Evolutionary conservation across 306 rosid genomes (phyloP), one percentile per base, ranked within the genome.

Genomic region (Dalbergia cultrata): DNA sequence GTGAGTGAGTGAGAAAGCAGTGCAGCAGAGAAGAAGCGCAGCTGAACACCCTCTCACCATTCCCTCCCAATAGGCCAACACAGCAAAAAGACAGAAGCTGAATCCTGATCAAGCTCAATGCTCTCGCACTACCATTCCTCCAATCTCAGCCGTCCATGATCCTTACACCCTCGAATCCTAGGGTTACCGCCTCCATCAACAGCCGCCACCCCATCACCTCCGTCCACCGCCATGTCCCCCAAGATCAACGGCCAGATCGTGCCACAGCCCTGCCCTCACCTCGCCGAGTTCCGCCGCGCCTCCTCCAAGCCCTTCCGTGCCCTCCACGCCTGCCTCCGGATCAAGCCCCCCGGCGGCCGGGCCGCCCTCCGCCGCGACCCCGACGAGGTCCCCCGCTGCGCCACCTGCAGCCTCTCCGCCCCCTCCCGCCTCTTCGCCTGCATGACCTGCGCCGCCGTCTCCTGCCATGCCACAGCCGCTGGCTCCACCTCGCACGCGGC

Each of bases 341-440:
- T 92, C 84, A 91, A 87, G 77, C 93, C 95, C 5, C 92, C 91
- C 45, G 89, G 90, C 10, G 97, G 94, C 56, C 93, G 92, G 10
- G 97, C 98, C 52, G 79, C 97, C 73, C 86, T 94, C 84, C 87
- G 95, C 60, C 93, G 98, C 13, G 94, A 92, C 16, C 92, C 95
- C 7, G 8, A 87, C 52, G 97, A 94, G 81, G 74, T 89, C 12
- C 95, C 98, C 5, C 85, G 88, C 53, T 94, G 98, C 70, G 81
- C 37, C 76, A 22, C 82, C 47, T 94, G 98, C 61, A 93, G 90
- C 1, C 86, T 80, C 21, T 86, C 90, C 4, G 50, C 86, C 0
- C 89, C 81, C 12, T 49, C 95, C 7, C 83, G 93, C 19, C 94
- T 94, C 10, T 89, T 84, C 74, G 97, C 92, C 0, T 94, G 98